These are phyloP conservation scores for Talaromyces sp. DNA, from an alignment of 2,329 filamentous ascomycete species.

Conservation along the genomic window DNA sequence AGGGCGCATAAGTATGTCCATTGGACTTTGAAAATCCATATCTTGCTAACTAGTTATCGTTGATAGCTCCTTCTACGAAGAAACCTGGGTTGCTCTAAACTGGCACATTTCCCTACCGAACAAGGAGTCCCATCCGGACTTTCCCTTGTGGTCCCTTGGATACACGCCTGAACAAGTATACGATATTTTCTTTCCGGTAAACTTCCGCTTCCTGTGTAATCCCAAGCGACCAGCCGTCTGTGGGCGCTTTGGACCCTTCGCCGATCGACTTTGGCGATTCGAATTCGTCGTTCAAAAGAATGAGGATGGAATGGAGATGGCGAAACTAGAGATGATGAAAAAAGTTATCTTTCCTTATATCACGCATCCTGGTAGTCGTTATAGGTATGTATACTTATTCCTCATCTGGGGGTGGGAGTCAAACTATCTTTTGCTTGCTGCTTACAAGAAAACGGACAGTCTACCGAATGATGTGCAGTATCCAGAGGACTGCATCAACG, in stretches of 20 bases:
- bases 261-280: conserved; percentile 47
- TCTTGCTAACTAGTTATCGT: conserved; percentile 15
- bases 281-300: conserved; percentile 35
- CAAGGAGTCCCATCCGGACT: conserved; percentile 48
- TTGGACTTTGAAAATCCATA: background rate
- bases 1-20: background rate
- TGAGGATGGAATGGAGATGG: conserved; percentile 34
- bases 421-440: background rate
- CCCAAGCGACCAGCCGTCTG: conserved; percentile 45
- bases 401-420: background rate
- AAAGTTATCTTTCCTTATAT: conserved; percentile 34
- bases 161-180: conserved; percentile 50
- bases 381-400: conserved; percentile 2
- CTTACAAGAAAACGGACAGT: conserved; percentile 8
- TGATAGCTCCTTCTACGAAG: conserved; percentile 16
- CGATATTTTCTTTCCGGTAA: conserved; percentile 48
- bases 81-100: conserved; percentile 52
- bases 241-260: conserved; percentile 46
- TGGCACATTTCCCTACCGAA: conserved; percentile 47
- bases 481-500: conserved; percentile 49
- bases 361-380: conserved; percentile 23
- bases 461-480: conserved; percentile 34
- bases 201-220: conserved; percentile 42
- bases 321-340: conserved; percentile 29
- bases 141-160: conserved; percentile 50